Evolutionary conservation across 176 grass and related monocot species (phyloP).

Genomic region (Oryza coarctata): DNA sequence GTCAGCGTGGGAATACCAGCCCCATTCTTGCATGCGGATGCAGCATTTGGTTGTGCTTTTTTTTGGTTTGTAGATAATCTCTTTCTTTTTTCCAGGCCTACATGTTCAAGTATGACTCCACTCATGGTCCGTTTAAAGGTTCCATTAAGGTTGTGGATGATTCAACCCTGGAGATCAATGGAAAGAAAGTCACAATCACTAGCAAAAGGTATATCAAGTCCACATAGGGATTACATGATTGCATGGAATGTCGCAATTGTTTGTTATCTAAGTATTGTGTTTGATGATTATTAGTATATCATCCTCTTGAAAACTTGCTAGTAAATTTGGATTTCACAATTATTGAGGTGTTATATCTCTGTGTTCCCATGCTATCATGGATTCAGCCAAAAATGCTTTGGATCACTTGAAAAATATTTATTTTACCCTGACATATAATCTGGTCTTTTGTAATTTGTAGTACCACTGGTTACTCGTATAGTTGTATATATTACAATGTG

Average conservation of each 20-base stretch:
- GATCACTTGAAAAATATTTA: background rate
- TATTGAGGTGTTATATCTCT: background rate
- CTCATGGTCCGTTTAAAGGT: slow-evolving; percentile 83
- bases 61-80: slow-evolving; percentile 7
- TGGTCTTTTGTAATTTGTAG: background rate
- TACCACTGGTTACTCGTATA: background rate
- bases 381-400: background rate
- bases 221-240: slow-evolving; percentile 12
- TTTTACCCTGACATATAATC: background rate
- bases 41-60: background rate
- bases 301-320: slow-evolving; percentile 1
- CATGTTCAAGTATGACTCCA: slow-evolving; percentile 99
- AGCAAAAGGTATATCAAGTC: slow-evolving; percentile 67
- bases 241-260: background rate
- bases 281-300: background rate
- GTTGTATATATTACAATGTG: background rate
- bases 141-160: slow-evolving; percentile 72
- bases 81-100: slow-evolving; percentile 66
- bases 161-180: slow-evolving; percentile 88
- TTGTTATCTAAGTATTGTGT: background rate
- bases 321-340: background rate
- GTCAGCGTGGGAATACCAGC: background rate
- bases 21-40: background rate
- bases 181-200: slow-evolving; percentile 79
- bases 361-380: background rate